A percentile compares a stretch with the other conserved stretches of the same genome.
These are phyloP conservation scores for Tulasnella sp. DNA, from an alignment of 768 basidiomycete species.

Conservation along the genomic window DNA sequence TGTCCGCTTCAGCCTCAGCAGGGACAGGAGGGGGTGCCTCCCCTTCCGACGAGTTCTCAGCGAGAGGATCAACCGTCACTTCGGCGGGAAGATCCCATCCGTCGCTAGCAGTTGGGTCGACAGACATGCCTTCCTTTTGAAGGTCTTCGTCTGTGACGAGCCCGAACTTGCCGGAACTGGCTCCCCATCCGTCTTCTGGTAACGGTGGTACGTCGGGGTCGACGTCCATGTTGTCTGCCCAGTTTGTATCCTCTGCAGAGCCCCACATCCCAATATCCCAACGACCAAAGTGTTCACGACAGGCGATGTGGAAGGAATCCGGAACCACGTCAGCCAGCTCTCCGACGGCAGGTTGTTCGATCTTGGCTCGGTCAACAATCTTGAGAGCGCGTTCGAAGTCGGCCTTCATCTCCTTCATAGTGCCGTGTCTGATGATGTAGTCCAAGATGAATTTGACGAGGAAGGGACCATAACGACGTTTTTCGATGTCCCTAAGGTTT, in stretches of 20 bases:
- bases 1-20: not conserved
- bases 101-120: not conserved
- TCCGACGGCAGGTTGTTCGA: slow-evolving; percentile 11
- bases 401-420: not conserved
- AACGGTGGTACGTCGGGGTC: not conserved
- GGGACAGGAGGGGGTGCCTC: not conserved
- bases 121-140: not conserved
- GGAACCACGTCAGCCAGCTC: slow-evolving; percentile 13
- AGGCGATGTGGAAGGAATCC: slow-evolving; percentile 9
- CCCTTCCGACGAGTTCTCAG: not conserved
- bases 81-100: not conserved
- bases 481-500: slow-evolving; percentile 2
- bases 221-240: not conserved
- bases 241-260: not conserved
- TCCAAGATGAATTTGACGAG: slow-evolving; percentile 13
- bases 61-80: not conserved
- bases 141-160: not conserved
- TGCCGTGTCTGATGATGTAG: slow-evolving; percentile 5
- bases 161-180: not conserved
- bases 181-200: not conserved
- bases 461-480: slow-evolving; percentile 10
- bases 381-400: slow-evolving; percentile 2
- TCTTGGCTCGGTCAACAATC: slow-evolving; percentile 2
- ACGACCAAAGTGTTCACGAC: not conserved
- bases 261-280: slow-evolving; percentile 4